A percentile compares a stretch with the other conserved stretches of the same genome.
Conservation (phyloP, 83 land plant species). For the Picea engelmannii region DNA sequence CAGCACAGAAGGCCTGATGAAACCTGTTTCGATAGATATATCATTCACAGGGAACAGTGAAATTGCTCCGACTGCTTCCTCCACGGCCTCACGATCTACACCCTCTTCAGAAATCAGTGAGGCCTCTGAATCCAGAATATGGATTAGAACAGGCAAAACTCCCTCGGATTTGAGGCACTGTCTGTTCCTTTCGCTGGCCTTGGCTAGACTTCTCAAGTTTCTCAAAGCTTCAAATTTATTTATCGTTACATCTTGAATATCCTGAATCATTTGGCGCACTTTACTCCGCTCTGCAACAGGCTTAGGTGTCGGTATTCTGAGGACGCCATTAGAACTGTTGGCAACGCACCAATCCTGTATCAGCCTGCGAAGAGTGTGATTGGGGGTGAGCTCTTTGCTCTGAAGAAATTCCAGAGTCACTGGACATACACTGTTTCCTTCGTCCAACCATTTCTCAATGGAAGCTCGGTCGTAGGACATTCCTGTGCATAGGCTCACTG, state of each 20-base stretch:
- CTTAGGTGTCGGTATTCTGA: constrained; percentile 52
- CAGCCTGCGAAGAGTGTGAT: too few relatives aligned
- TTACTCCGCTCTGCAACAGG: constrained; percentile 28
- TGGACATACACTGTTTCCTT: too few relatives aligned
- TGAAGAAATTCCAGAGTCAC: too few relatives aligned
- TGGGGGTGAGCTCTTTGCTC: too few relatives aligned
- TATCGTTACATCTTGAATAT: background rate
- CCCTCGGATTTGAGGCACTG: background rate
- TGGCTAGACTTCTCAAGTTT: background rate
- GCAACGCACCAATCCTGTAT: too few relatives aligned
- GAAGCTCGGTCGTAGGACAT: constrained; percentile 49
- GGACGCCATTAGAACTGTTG: constrained; percentile 38
- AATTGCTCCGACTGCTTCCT: constrained; percentile 22
- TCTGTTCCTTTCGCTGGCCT: background rate
- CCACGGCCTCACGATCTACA: constrained; percentile 10
- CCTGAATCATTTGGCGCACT: constrained; percentile 33
- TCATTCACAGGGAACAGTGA: background rate
- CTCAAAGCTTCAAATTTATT: background rate
- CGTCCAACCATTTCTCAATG: constrained; percentile 31
- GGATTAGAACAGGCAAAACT: background rate
- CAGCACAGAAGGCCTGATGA: background rate
- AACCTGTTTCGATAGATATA: background rate
- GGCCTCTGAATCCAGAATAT: background rate
- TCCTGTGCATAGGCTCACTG: constrained; percentile 44
- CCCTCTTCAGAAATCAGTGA: background rate